Percentiles rank a stretch among this genome's conserved stretches.
These are phyloP conservation scores for Gaeumannomyces tritici DNA, from an alignment of 2,329 filamentous ascomycete genomes.

Conservation along the genomic window DNA sequence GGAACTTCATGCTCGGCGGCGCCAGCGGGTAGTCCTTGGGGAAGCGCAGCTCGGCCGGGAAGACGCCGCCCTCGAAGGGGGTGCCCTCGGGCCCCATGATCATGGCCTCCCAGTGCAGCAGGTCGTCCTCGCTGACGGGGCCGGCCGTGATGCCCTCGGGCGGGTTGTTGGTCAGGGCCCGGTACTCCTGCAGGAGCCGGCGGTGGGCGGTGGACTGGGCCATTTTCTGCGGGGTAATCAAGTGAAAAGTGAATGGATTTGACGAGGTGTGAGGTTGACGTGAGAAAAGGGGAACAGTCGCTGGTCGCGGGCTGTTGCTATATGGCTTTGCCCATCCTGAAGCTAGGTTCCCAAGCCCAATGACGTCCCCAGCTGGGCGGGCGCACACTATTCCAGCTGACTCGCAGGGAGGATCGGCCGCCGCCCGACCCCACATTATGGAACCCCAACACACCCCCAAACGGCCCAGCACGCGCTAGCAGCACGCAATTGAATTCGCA, in stretches of 20 bases:
- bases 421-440: not conserved
- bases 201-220: constrained; percentile 56
- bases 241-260: too few relatives aligned
- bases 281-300: too few relatives aligned
- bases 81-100: constrained; percentile 94
- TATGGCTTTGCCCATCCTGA: too few relatives aligned
- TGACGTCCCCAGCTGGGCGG: too few relatives aligned
- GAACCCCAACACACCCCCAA: not conserved
- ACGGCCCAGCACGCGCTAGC: too few relatives aligned
- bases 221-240: constrained; percentile 24
- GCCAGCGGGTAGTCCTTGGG: constrained; percentile 95
- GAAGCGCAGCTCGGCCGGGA: constrained; percentile 89
- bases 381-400: too few relatives aligned
- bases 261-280: too few relatives aligned
- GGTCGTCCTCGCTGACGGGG: constrained; percentile 86
- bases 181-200: constrained; percentile 94
- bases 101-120: constrained; percentile 91
- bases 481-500: not conserved
- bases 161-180: constrained; percentile 82
- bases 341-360: too few relatives aligned
- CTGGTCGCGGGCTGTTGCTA: too few relatives aligned
- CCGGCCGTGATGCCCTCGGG: constrained; percentile 97
- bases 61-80: constrained; percentile 91
- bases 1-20: constrained; percentile 91
- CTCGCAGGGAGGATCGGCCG: not conserved